Conservation (phyloP, 169 alveolate genomes). For the Cytauxzoon felis region DNA sequence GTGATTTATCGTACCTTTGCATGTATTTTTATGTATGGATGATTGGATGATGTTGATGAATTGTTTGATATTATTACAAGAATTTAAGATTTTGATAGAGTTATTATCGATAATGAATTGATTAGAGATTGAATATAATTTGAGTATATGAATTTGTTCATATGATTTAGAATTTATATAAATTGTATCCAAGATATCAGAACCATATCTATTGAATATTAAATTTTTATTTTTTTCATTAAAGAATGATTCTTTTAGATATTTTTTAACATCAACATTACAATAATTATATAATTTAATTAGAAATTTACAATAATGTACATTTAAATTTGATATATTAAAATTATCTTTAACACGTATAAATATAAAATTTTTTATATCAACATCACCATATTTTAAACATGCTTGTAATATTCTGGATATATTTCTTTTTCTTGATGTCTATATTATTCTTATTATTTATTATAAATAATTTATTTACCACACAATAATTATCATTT, state of each 20-base stretch:
- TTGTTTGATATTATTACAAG: conserved; percentile 27
- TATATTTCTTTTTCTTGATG: conserved; percentile 33
- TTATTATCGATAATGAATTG: conserved; percentile 25
- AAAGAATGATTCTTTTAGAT: conserved; percentile 36
- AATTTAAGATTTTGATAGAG: conserved; percentile 1
- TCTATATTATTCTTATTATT: not conserved
- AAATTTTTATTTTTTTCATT: conserved; percentile 18
- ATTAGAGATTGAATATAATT: conserved; percentile 46
- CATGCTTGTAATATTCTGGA: conserved; percentile 63
- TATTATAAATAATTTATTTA: not conserved
- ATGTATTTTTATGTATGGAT: not conserved
- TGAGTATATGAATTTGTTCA: conserved; percentile 47
- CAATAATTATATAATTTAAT: conserved; percentile 56
- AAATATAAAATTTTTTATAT: conserved; percentile 14
- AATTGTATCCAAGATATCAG: conserved; percentile 54
- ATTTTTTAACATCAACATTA: conserved; percentile 44
- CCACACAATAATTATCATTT: conserved; percentile 24
- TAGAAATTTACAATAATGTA: conserved; percentile 45
- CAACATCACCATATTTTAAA: conserved; percentile 50
- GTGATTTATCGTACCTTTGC: conserved; percentile 16
- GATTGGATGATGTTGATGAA: conserved; percentile 7
- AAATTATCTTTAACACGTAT: conserved; percentile 30
- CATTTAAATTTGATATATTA: conserved; percentile 19
- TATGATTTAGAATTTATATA: conserved; percentile 47
- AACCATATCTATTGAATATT: conserved; percentile 45